These are phyloP conservation scores for Corymbia calophylla DNA, from an alignment of 441 rosid species.

Conservation along the genomic window DNA sequence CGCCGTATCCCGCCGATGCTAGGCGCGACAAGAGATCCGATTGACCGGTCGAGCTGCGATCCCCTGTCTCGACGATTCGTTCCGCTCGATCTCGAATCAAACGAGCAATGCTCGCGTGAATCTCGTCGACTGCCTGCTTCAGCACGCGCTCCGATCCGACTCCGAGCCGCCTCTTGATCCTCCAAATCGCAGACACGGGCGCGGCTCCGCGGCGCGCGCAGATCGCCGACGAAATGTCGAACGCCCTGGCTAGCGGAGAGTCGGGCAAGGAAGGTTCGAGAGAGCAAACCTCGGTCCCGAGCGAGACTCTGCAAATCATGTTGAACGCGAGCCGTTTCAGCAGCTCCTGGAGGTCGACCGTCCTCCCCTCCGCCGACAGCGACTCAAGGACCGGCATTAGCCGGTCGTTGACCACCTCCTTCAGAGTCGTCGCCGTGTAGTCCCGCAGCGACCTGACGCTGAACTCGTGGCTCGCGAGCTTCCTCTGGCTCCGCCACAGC, in stretches of 20 bases:
- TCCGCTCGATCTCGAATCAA: slow-evolving; percentile 32
- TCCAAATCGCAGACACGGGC: slow-evolving; percentile 58
- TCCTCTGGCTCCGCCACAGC: slow-evolving; percentile 3
- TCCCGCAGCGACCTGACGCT: slow-evolving; percentile 30
- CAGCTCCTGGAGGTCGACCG: slow-evolving; percentile 43
- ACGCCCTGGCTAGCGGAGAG: slow-evolving; percentile 40
- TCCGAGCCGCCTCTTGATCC: slow-evolving; percentile 49
- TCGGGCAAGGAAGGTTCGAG: slow-evolving; percentile 25
- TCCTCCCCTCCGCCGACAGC: slow-evolving; percentile 3
- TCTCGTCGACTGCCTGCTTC: slow-evolving; percentile 40
- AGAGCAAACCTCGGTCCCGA: slow-evolving; percentile 33
- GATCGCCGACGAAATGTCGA: slow-evolving; percentile 53
- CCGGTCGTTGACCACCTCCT: slow-evolving; percentile 25
- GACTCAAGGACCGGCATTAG: slow-evolving; percentile 30
- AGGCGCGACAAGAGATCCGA: slow-evolving; percentile 49
- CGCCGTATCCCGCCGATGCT: slow-evolving; percentile 40
- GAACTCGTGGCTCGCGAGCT: slow-evolving; percentile 13
- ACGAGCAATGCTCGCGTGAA: slow-evolving; percentile 34
- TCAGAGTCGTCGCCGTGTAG: slow-evolving; percentile 21
- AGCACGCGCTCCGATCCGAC: slow-evolving; percentile 61
- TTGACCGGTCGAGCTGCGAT: not conserved
- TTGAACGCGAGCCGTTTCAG: slow-evolving; percentile 40
- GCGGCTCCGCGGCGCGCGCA: slow-evolving; percentile 62
- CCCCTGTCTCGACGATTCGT: not conserved
- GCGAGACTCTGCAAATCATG: slow-evolving; percentile 38